Evolutionary conservation across 805 yeast genomes (phyloP).

Genomic region (Wickerhamomyces kurtzmanii): DNA sequence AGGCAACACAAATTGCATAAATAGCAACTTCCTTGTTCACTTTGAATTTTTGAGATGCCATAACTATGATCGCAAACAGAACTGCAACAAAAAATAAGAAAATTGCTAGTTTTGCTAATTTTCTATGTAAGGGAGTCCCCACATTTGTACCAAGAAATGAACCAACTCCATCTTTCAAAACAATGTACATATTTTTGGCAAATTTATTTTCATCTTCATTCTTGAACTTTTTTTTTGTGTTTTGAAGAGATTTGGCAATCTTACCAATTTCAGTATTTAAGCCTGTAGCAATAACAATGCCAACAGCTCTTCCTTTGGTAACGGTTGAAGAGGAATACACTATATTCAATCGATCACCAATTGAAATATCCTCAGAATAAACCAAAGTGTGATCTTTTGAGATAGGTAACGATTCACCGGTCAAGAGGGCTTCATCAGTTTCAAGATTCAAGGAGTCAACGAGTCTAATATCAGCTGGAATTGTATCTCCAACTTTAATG

Average conservation of each 20-base stretch:
- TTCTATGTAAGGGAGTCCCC: constrained; percentile 78
- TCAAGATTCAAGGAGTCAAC: constrained; percentile 53
- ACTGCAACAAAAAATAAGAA: constrained; percentile 68
- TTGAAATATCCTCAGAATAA: constrained; percentile 36
- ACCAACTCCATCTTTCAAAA: constrained; percentile 48
- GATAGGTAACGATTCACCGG: constrained; percentile 63
- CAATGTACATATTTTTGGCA: constrained; percentile 21
- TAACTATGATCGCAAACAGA: constrained; percentile 75
- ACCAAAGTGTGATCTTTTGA: constrained; percentile 35
- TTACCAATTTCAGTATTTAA: constrained; percentile 65
- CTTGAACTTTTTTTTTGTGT: constrained; percentile 29
- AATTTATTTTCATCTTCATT: constrained; percentile 33
- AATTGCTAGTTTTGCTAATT: constrained; percentile 69
- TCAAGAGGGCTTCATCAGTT: constrained; percentile 57
- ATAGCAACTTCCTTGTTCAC: constrained; percentile 80
- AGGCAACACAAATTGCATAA: constrained; percentile 75
- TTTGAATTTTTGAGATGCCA: constrained; percentile 70
- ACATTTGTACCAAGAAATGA: constrained; percentile 64
- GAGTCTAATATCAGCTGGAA: constrained; percentile 66
- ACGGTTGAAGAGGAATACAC: constrained; percentile 62
- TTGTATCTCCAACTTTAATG: constrained; percentile 61
- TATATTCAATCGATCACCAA: constrained; percentile 69
- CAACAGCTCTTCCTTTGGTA: constrained; percentile 66
- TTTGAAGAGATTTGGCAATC: constrained; percentile 52
- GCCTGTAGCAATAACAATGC: constrained; percentile 62